phyloP scores from a whole-genome alignment of 1,284 basidiomycete genomes.

The Prillingera fragicola region DNA sequence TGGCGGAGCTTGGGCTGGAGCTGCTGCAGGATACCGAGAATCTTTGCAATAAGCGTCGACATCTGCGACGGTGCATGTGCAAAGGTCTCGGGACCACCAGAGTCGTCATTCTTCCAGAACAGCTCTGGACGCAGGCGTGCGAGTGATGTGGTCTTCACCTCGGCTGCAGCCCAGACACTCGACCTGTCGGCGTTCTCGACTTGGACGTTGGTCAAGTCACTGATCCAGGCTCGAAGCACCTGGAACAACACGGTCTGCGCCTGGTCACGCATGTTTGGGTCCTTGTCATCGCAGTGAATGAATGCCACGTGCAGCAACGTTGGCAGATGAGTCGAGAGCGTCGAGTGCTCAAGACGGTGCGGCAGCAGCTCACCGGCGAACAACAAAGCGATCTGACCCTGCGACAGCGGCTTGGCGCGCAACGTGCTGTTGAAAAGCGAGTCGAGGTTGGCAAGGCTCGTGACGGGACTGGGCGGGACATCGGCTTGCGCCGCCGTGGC shows the following conservation, averaged over 20 bases:
- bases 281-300: conserved; percentile 74
- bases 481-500: conserved; percentile 60
- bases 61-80: conserved; percentile 58
- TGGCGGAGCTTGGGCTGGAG: conserved; percentile 63
- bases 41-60: conserved; percentile 60
- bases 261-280: conserved; percentile 62
- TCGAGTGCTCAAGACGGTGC: conserved; percentile 65
- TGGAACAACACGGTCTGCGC: conserved; percentile 73
- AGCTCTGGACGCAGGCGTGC: conserved; percentile 47
- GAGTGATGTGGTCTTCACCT: conserved; percentile 56
- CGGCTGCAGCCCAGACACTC: conserved; percentile 31
- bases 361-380: conserved; percentile 78
- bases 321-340: conserved; percentile 62
- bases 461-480: conserved; percentile 64
- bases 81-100: conserved; percentile 34
- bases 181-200: conserved; percentile 20
- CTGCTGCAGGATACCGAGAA: conserved; percentile 65
- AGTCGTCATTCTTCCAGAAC: conserved; percentile 71
- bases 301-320: conserved; percentile 74
- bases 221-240: conserved; percentile 67
- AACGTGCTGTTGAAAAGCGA: conserved; percentile 33
- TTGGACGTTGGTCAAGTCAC: conserved; percentile 41
- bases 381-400: conserved; percentile 80
- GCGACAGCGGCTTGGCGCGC: conserved; percentile 53
- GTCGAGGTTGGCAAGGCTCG: conserved; percentile 40